phyloP scores from a whole-genome alignment of 768 basidiomycete genomes.

The Xerocomellus chrysenteron region DNA sequence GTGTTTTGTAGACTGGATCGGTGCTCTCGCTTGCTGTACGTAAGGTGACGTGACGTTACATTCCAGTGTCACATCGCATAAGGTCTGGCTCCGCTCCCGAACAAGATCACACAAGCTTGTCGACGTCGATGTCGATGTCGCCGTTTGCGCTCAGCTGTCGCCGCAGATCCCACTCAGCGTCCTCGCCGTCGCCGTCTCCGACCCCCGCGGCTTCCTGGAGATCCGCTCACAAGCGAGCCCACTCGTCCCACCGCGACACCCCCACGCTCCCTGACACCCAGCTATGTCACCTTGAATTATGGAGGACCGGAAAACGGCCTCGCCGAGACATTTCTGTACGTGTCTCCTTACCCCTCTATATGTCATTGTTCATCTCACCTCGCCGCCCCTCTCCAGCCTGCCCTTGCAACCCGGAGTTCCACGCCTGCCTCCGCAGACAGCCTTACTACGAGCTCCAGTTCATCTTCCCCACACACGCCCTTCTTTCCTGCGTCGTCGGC shows the following conservation, averaged over 20 bases:
- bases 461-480: constrained; percentile 33
- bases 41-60: constrained; percentile 27
- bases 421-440: constrained; percentile 32
- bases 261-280: constrained; percentile 39
- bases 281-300: constrained; percentile 53
- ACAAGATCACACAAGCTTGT: constrained; percentile 7
- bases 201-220: constrained; percentile 40
- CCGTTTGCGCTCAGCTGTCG: constrained; percentile 39
- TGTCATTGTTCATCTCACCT: constrained; percentile 7
- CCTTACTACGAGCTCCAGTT: constrained; percentile 20
- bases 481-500: constrained; percentile 48
- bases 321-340: constrained; percentile 50
- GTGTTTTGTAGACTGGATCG: constrained; percentile 20
- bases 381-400: constrained; percentile 10
- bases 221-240: constrained; percentile 48
- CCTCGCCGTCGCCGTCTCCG: constrained; percentile 37
- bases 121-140: constrained; percentile 30
- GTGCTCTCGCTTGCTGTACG: constrained; percentile 20
- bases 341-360: neutral
- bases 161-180: constrained; percentile 53
- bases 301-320: constrained; percentile 54
- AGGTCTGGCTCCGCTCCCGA: constrained; percentile 15
- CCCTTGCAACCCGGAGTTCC: constrained; percentile 27
- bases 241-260: constrained; percentile 38
- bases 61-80: constrained; percentile 11